phyloP scores from a whole-genome alignment of 805 yeast species.

The Candida piceae region DNA sequence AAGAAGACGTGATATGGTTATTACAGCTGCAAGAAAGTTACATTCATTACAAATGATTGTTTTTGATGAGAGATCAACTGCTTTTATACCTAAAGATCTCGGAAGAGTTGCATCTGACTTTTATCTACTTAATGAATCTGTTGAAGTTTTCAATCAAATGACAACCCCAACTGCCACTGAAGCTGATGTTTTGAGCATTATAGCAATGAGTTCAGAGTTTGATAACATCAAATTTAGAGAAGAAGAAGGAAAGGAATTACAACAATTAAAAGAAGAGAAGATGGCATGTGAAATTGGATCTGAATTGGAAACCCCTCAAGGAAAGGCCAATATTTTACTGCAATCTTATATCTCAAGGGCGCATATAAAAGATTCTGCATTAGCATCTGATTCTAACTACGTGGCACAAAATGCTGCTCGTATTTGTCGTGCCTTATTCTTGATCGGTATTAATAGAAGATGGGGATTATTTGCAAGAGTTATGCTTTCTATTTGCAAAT shows the following conservation, averaged over 20 bases:
- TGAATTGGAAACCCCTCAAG: conserved; percentile 66
- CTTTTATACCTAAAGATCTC: conserved; percentile 78
- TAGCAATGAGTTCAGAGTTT: conserved; percentile 90
- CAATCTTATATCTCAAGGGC: conserved; percentile 86
- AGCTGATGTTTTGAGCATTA: conserved; percentile 83
- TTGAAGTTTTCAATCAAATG: conserved; percentile 85
- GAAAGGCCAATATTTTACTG: conserved; percentile 79
- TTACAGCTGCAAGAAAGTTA: conserved; percentile 75
- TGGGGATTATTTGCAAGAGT: conserved; percentile 84
- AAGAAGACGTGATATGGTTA: conserved; percentile 69
- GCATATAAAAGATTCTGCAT: conserved; percentile 67
- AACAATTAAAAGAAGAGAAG: conserved; percentile 49
- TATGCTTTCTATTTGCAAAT: conserved; percentile 76
- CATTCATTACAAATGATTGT: conserved; percentile 90
- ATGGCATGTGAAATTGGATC: conserved; percentile 82
- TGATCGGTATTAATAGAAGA: conserved; percentile 79
- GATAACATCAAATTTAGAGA: conserved; percentile 84
- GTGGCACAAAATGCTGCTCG: conserved; percentile 95
- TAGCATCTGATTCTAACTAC: conserved; percentile 81
- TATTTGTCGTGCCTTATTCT: conserved; percentile 84
- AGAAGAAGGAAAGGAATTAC: conserved; percentile 78
- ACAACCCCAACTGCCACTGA: conserved; percentile 83
- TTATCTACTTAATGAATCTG: conserved; percentile 75
- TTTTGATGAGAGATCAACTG: conserved; percentile 77
- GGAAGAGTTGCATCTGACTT: conserved; percentile 96